Evolutionary conservation across 1,284 basidiomycete species (phyloP), one percentile per base, ranked within the genome.

Genomic region (Afroboletus lepidellus): DNA sequence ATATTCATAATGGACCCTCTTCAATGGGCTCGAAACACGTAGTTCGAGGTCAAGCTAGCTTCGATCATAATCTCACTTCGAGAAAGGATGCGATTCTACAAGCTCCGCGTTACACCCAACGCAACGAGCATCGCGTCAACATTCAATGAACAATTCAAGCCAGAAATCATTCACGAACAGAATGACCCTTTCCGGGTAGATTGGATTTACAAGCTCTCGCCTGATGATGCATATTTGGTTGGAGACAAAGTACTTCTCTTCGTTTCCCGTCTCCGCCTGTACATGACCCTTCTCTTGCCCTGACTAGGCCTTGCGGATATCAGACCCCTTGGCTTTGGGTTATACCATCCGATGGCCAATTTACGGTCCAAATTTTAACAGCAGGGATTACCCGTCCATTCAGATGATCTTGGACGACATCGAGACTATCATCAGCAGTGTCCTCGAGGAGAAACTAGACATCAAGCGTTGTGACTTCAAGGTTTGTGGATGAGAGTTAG

Each of bases 1-100:
- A 42, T 24, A 3, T 20, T 16, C 38, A 24, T 43, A 16, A 5
- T 29, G n/a, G 4, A 34, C 29, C 15, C 15, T n/a, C 41, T 30
- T 24, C n/a, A 16, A 38, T 25, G 13, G 13, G 33, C 49, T 60
- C 39, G 59, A 45, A 24, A 49, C 48, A 21, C 8, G 20, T 46
- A 90, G 84, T 85, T 90, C 55, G 85, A 90, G 54, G 75, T 78
- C 24, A 92, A 90, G 64, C 78, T 92, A 18, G 76, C 81, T 2
- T 81, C 85, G 16, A 83, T 94, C 29, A 78, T 83, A 11, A 74
- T 82, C 23, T 92, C 91, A 16, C 76, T 95, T 33, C 81, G 88
- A 20, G 86, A 91, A 51, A 75, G 91, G 50, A 92, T 96, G 88
- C 79, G 87, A n/a, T 88, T 89, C 62, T 92, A 92, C 71, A 93